phyloP scores from a whole-genome alignment of 164 flowering plant genomes.

The Vitis cinerea region DNA sequence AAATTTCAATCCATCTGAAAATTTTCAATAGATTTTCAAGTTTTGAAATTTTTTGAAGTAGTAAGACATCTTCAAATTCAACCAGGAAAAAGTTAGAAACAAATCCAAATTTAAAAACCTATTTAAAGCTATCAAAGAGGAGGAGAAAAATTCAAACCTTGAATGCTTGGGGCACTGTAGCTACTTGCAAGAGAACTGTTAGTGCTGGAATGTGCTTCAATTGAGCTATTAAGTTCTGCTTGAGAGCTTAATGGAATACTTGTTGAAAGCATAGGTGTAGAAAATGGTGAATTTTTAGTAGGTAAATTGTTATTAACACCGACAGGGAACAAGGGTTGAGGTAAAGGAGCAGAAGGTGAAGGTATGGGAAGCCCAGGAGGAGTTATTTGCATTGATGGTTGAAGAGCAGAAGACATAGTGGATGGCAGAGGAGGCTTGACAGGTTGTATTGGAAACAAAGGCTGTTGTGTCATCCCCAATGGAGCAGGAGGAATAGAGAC shows the following conservation, averaged over 20 bases:
- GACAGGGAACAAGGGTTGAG: conserved; percentile 90
- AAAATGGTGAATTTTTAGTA: conserved; percentile 54
- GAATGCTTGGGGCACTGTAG: conserved; percentile 34
- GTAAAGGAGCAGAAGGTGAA: conserved; percentile 48
- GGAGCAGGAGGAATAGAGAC: conserved; percentile 52
- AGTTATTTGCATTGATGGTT: conserved; percentile 43
- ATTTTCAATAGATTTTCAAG: too few relatives aligned
- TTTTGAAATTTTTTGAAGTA: neutral
- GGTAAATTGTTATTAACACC: conserved; percentile 39
- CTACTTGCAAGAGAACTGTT: conserved; percentile 25
- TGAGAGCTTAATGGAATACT: conserved; percentile 41
- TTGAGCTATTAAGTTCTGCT: conserved; percentile 41
- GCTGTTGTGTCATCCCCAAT: conserved; percentile 56
- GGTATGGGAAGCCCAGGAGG: conserved; percentile 74
- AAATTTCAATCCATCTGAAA: too few relatives aligned
- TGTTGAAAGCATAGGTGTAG: conserved; percentile 40
- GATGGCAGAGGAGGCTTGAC: conserved; percentile 46
- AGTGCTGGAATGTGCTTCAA: conserved; percentile 25
- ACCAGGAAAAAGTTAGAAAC: neutral
- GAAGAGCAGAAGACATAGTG: conserved; percentile 40
- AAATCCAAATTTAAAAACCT: neutral
- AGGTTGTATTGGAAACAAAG: conserved; percentile 85
- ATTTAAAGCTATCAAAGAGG: neutral
- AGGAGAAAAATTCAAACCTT: conserved; percentile 36
- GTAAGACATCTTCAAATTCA: neutral